Evolutionary conservation across 164 flowering plant species (phyloP).

Genomic region (Aristolochia contorta): DNA sequence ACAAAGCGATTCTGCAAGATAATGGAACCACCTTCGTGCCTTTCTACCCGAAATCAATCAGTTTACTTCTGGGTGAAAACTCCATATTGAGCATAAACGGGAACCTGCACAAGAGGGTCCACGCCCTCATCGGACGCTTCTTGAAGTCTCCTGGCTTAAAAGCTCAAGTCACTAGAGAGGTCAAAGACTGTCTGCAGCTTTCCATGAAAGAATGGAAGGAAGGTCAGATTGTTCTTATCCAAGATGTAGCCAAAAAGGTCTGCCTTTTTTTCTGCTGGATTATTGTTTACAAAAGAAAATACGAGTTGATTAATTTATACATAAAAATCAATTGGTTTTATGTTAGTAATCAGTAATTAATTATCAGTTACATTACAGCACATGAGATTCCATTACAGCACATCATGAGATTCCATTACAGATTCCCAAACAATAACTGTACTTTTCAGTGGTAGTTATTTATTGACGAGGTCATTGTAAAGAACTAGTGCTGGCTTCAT

Average conservation of each 20-base stretch:
- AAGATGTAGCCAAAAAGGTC: conserved; percentile 72
- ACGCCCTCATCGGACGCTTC: conserved; percentile 63
- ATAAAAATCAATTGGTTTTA: not conserved
- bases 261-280: not conserved
- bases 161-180: conserved; percentile 42
- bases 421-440: too few relatives aligned
- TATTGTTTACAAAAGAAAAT: not conserved
- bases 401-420: too few relatives aligned
- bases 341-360: not conserved
- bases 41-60: conserved; percentile 69
- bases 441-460: too few relatives aligned
- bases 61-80: conserved; percentile 51
- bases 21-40: conserved; percentile 68
- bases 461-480: too few relatives aligned
- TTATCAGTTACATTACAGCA: not conserved
- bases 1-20: conserved; percentile 69
- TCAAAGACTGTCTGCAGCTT: conserved; percentile 30
- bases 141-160: conserved; percentile 68
- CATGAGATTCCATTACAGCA: too few relatives aligned
- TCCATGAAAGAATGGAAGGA: conserved; percentile 51
- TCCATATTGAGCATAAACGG: conserved; percentile 76
- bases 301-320: not conserved
- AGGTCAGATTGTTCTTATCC: conserved; percentile 33
- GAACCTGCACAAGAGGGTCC: conserved; percentile 56
- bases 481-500: too few relatives aligned